These are phyloP conservation scores for Aegilops umbellulata DNA, from an alignment of 176 grass and related monocot species.

Conservation along the genomic window DNA sequence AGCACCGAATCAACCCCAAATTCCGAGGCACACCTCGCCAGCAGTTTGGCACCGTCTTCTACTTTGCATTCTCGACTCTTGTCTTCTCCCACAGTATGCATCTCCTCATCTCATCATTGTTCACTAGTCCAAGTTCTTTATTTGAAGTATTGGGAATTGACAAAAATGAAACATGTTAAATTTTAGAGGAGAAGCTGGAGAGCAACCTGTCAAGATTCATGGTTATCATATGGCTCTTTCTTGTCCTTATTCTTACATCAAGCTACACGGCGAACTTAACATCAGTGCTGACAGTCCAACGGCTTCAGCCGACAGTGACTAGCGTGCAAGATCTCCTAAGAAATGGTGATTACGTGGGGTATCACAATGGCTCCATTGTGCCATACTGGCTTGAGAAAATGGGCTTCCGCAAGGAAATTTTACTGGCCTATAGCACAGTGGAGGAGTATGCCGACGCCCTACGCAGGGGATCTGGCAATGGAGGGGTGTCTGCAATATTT, in stretches of 20 bases:
- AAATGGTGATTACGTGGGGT: conserved; percentile 43
- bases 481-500: conserved; percentile 67
- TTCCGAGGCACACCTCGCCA: conserved; percentile 55
- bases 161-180: not conserved
- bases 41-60: conserved; percentile 80
- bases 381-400: conserved; percentile 4
- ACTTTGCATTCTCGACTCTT: conserved; percentile 87
- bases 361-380: conserved; percentile 65
- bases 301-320: conserved; percentile 72
- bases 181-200: conserved; percentile 80
- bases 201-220: conserved; percentile 81
- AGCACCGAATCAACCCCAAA: conserved; percentile 67
- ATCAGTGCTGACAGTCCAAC: conserved; percentile 43
- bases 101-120: not conserved
- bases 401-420: conserved; percentile 29
- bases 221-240: conserved; percentile 80
- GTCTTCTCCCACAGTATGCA: conserved; percentile 81
- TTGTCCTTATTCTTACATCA: conserved; percentile 88
- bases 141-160: not conserved
- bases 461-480: conserved; percentile 43
- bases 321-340: conserved; percentile 49
- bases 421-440: conserved; percentile 46
- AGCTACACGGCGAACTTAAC: conserved; percentile 4
- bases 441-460: conserved; percentile 57
- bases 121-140: not conserved